phyloP scores from a whole-genome alignment of 2,329 filamentous ascomycete species.

The Phialocephala sp. region DNA sequence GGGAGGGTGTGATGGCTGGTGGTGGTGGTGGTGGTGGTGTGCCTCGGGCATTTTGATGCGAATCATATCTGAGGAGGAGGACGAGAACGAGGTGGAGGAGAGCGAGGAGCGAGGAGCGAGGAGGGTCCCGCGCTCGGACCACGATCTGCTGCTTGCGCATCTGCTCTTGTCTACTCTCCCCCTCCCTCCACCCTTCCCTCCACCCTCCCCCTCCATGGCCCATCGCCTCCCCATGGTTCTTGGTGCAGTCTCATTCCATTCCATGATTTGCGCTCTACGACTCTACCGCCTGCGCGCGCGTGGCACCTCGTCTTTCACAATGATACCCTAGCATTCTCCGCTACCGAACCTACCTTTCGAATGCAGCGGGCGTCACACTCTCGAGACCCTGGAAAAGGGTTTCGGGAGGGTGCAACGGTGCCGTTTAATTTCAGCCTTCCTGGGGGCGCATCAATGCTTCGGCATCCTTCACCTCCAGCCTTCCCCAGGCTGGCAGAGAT shows the following conservation, averaged over 20 bases:
- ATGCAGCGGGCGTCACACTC: not conserved
- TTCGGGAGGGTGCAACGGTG: not conserved
- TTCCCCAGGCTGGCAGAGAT: not conserved
- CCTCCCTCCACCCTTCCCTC: no score
- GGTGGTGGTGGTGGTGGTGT: not conserved
- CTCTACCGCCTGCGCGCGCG: not conserved
- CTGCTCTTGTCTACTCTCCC: not conserved
- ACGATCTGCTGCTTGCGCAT: constrained; percentile 10
- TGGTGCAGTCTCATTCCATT: not conserved
- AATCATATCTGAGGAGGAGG: not conserved
- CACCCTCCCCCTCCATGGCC: no score
- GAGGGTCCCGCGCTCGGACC: not conserved
- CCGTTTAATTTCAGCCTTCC: constrained; percentile 8
- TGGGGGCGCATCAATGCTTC: not conserved
- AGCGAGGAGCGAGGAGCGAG: not conserved
- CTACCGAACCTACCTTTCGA: not conserved
- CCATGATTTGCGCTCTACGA: not conserved
- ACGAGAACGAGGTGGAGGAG: not conserved
- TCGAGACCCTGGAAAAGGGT: not conserved
- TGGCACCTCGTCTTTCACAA: not conserved
- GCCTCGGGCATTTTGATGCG: constrained; percentile 5
- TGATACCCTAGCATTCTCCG: not conserved
- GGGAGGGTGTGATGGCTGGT: not conserved
- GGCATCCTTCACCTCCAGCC: constrained; percentile 1
- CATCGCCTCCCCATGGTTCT: not conserved